Evolutionary conservation across 495 filamentous ascomycete genomes (phyloP), one percentile per base, ranked within the genome.

Genomic region (Penicillium goetzii): DNA sequence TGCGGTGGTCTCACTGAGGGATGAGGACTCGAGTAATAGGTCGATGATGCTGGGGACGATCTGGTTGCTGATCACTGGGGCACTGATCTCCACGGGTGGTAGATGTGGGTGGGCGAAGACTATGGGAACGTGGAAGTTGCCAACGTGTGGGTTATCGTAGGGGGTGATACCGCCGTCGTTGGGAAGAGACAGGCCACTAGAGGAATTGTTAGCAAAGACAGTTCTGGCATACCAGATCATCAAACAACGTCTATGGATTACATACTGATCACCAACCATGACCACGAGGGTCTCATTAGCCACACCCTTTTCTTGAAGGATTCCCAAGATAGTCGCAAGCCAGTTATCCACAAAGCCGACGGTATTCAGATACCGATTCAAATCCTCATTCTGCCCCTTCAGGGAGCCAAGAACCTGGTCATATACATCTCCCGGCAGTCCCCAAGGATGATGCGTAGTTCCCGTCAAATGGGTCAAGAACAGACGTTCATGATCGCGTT

Each of bases 381-480:
- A 43, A 53, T 71, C 66, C 25, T 72, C 60, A 38, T 75, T 58
- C 12, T 56, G 45, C 0, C 58, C 54, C 5, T 58, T 61, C 4
- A 21, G 23, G 1, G 53, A 58, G 15, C 41, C 56, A 10, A 59
- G 55, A 32, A 73, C 63, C 23, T 72, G 62, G 19, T 71, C 65
- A 15, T 66, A 73, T 58, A 65, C 70, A 26, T 78, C 64, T 23
- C 73, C 69, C 9, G 78, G 78, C 32, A 75, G 62, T 17, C 65
- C 71, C 72, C 74, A 84, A 0, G 79, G 79, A 50, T 84, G 81
- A 52, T 84, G 81, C 3, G 79, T 84, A 17, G 79, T 80, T 21
- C 79, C 80, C 8, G 81, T 84, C 55, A 84, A 60, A 57, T 83
- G 81, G 4, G 76, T 78, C 26, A 84, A 66, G 67, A 84, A 83